Base-by-base conservation (phyloP, 2,329 filamentous ascomycete species). In the Botrytis porri region DNA sequence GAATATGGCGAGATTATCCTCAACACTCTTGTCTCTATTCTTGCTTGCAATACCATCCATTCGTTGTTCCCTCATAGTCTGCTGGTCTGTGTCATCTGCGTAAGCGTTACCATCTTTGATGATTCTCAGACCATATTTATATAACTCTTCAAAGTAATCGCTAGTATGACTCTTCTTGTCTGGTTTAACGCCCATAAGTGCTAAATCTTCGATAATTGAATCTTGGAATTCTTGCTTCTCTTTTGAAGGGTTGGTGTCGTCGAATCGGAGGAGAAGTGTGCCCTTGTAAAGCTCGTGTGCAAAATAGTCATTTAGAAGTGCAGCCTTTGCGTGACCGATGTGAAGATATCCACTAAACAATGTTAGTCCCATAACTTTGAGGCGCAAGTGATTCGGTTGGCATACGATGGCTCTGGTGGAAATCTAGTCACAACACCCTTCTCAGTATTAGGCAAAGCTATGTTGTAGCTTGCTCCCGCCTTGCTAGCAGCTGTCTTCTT, bases 211-310 rank as follows among this genome's bases (percentile, higher is more conserved):
- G 57, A 97, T 86, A 75, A 99, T 99, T 8, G 94, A 88, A 83
- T 98, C 94, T 82, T 98, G 92, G 82, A 92, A 99, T 84, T 98
- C 96, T 82, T 95, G 90, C 85, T 97, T 98, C 86, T 99, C 96
- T 83, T 98, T 98, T 74, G 92, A 91, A 12, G 96, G 96, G 84
- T 99, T 99, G 73, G 96, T 99, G 81, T 99, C 96, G 81, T 99
- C 96, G 80, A 99, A 96, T 74, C 96, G 93, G 67, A 98, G 89
- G 74, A 97, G 90, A 78, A 99, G 87, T 79, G 92, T 97, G 79
- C 96, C 96, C 74, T 95, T 91, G 86, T 97, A 97, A 78, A 94
- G 93, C 82, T 94, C 92, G 83, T 98, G 94, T 62, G 94, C 95
- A 79, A 98, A 98, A 86, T 97, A 98, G 82, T 98, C 95, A 84